Conservation (phyloP, 495 filamentous ascomycete species). For the Neurospora sp. region DNA sequence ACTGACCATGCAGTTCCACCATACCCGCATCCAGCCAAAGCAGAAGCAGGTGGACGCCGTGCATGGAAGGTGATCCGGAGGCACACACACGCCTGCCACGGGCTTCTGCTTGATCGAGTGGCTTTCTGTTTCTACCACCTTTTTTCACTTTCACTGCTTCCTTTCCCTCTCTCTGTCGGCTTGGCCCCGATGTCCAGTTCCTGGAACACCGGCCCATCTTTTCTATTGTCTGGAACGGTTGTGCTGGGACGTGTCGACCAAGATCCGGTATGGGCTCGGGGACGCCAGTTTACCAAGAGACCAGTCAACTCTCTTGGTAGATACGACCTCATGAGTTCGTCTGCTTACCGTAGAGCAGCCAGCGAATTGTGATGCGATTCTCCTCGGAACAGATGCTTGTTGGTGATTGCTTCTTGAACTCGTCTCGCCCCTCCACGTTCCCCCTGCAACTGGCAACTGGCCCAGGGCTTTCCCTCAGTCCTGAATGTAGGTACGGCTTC, state of each 20-base stretch:
- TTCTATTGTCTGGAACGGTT: background rate
- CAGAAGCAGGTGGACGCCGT: background rate
- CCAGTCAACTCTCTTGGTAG: background rate
- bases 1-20: background rate
- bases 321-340: background rate
- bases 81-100: background rate
- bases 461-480: background rate
- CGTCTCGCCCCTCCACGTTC: background rate
- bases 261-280: background rate
- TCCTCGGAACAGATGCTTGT: background rate
- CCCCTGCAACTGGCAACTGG: background rate
- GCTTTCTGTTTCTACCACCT: background rate
- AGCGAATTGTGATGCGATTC: background rate
- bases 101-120: constrained; percentile 11
- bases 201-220: background rate
- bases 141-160: background rate
- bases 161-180: background rate
- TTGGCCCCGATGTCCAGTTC: background rate
- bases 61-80: background rate
- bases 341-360: background rate
- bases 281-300: background rate
- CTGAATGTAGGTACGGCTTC: background rate
- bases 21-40: background rate
- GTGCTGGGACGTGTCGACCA: background rate
- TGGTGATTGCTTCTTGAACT: background rate